A percentile compares a stretch with the other conserved stretches of the same genome.
phyloP scores from a whole-genome alignment of 345 rosid genomes.

The Theobroma cacao region DNA sequence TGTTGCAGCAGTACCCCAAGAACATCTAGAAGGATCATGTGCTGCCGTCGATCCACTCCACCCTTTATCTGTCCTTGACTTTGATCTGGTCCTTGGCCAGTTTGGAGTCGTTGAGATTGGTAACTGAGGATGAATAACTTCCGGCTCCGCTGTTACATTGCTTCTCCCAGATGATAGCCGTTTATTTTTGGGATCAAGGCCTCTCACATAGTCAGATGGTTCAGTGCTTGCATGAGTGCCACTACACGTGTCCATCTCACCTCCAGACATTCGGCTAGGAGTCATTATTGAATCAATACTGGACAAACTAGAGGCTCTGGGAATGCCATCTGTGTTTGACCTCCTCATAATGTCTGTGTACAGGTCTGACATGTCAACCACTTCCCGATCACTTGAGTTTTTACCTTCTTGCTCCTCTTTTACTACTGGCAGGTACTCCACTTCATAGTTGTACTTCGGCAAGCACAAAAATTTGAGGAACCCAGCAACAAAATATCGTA shows the following conservation, averaged over 20 bases:
- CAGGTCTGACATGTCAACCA: slow-evolving; percentile 72
- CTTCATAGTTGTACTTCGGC: slow-evolving; percentile 93
- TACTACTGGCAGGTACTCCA: slow-evolving; percentile 87
- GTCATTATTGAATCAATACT: slow-evolving; percentile 96
- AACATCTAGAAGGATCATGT: slow-evolving; percentile 68
- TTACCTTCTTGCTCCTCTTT: slow-evolving; percentile 69
- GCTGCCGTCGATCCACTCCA: slow-evolving; percentile 75
- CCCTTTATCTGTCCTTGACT: slow-evolving; percentile 85
- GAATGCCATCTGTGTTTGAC: slow-evolving; percentile 77
- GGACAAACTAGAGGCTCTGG: slow-evolving; percentile 95
- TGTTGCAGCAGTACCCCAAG: slow-evolving; percentile 74
- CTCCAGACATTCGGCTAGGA: slow-evolving; percentile 73
- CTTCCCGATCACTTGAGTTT: slow-evolving; percentile 43
- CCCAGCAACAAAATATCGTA: slow-evolving; percentile 97
- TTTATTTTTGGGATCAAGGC: slow-evolving; percentile 83
- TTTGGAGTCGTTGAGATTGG: slow-evolving; percentile 83
- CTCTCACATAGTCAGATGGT: slow-evolving; percentile 95
- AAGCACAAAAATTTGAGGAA: slow-evolving; percentile 90
- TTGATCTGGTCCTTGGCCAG: slow-evolving; percentile 97
- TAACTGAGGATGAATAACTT: slow-evolving; percentile 82
- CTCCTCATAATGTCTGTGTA: slow-evolving; percentile 82
- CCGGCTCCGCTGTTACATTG: slow-evolving; percentile 70
- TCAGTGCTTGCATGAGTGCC: slow-evolving; percentile 82
- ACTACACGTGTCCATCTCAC: slow-evolving; percentile 68
- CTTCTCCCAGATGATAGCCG: slow-evolving; percentile 80